Conservation (phyloP, 805 yeast species). For the Barnettozyma sp. region DNA sequence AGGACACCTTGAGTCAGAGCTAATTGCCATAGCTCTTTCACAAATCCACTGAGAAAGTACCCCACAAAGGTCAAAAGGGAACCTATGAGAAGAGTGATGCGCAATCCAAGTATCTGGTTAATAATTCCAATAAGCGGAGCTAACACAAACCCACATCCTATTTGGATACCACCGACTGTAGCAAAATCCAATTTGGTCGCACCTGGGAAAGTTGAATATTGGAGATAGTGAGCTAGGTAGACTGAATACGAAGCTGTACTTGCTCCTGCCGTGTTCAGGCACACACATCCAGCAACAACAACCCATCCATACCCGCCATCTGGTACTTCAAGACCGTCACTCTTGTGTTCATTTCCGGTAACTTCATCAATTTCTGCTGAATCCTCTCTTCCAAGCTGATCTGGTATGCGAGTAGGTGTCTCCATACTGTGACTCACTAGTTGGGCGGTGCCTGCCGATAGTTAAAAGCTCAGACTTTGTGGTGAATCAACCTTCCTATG, state of each 20-base stretch:
- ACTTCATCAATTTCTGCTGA: too few species aligned
- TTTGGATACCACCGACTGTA: conserved; percentile 60
- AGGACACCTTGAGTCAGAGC: conserved; percentile 63
- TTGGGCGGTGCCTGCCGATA: too few species aligned
- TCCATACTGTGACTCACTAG: too few species aligned
- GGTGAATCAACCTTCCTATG: too few species aligned
- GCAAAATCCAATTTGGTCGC: conserved; percentile 56
- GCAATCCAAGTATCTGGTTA: conserved; percentile 30
- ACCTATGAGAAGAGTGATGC: conserved; percentile 42
- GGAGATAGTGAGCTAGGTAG: conserved; percentile 52
- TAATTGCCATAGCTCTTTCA: conserved; percentile 55
- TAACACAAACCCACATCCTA: conserved; percentile 47
- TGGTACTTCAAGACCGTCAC: conserved; percentile 28
- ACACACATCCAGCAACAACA: conserved; percentile 18
- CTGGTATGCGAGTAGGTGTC: too few species aligned
- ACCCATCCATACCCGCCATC: conserved; percentile 42
- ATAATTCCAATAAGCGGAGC: conserved; percentile 43
- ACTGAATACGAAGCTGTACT: conserved; percentile 39
- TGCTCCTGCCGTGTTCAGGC: conserved; percentile 11
- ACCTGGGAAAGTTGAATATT: conserved; percentile 41
- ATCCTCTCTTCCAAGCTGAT: too few species aligned
- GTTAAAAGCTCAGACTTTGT: too few species aligned
- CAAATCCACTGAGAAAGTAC: conserved; percentile 51
- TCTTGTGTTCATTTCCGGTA: too few species aligned
- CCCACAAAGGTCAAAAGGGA: conserved; percentile 45